Base-by-base conservation (phyloP, 257 asterid genomes). In the Gentiana straminea region DNA sequence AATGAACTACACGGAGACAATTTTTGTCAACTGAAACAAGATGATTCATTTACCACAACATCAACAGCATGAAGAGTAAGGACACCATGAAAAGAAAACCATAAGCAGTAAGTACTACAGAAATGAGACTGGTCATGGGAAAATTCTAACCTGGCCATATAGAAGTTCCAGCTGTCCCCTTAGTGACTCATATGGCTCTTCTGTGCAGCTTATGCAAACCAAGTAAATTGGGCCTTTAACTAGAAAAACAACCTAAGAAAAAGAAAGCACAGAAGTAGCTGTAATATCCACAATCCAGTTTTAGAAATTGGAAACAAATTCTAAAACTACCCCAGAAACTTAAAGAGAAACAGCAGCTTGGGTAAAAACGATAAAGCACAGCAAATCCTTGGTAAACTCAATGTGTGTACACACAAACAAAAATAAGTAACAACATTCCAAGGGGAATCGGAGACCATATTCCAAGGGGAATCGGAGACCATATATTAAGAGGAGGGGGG, bases 121-220 rank as follows among this genome's bases (percentile, higher is more conserved):
- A 54, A 34, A 43, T 32, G 33, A n/a, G 1, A 5, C 55, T 33
- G 8, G 35, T 46, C 41, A 3, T 6, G 9, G 35, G 50, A 45
- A 9, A 51, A 57, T 59, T 52, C 66, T 82, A 41, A 88, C 96
- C 96, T 88, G 96, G 67, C 86, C 84, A 33, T 89, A 81, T 39
- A 92, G 86, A 64, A 85, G 85, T 79, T 92, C 99, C 60, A 92
- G 76, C 64, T 92, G 99, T 43, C 83, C 94, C 83, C 66, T 88
- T 55, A 88, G 78, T 53, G 97, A 77, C 78, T 92, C 94, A 69
- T 81, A 88, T 66, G 94, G 82, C 77, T 92, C 99, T 62, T 85
- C 94, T 7, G 99, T 88, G 76, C 95, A 88, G 81, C 95, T 92
- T 77, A 88, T 92, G 86, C 99, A 88, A 64, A 85, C 99, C 68